These are phyloP conservation scores for Chrysosporium keratinophilum DNA, from an alignment of 2,329 filamentous ascomycete genomes.

Conservation along the genomic window DNA sequence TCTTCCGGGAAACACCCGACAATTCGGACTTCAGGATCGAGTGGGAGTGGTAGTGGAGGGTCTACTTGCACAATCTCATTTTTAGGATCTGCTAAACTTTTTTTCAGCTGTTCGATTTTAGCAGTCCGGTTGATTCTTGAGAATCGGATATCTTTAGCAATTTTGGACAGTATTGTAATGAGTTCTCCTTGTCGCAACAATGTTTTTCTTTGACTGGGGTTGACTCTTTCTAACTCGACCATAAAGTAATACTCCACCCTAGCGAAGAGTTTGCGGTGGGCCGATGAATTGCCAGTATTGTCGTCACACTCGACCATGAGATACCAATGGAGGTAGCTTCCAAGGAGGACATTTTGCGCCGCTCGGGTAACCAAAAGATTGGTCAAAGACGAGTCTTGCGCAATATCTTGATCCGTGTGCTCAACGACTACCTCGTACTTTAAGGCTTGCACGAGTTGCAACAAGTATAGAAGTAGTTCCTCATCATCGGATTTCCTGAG, in stretches of 20 bases:
- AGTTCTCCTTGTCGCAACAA: constrained; percentile 82
- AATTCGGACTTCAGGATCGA: constrained; percentile 74
- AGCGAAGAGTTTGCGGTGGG: constrained; percentile 75
- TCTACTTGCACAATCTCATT: constrained; percentile 79
- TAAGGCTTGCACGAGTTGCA: constrained; percentile 89
- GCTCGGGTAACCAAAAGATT: constrained; percentile 82
- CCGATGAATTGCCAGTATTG: constrained; percentile 57
- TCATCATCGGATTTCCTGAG: constrained; percentile 86
- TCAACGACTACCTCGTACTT: constrained; percentile 77
- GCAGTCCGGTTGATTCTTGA: constrained; percentile 65
- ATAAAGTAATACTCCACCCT: constrained; percentile 96
- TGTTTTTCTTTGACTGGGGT: constrained; percentile 61
- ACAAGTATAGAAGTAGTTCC: constrained; percentile 77
- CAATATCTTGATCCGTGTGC: constrained; percentile 50
- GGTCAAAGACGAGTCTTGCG: constrained; percentile 72
- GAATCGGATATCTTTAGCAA: constrained; percentile 78
- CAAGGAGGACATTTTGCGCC: constrained; percentile 75
- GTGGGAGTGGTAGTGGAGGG: constrained; percentile 72
- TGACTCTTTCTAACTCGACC: constrained; percentile 67
- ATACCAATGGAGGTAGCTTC: constrained; percentile 97
- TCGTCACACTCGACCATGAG: constrained; percentile 96
- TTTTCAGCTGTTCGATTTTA: constrained; percentile 77
- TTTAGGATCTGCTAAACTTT: constrained; percentile 73
- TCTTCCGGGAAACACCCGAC: constrained; percentile 74
- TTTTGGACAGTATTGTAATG: constrained; percentile 73